Percentiles rank a stretch among this genome's conserved stretches.
phyloP scores from a whole-genome alignment of 1,284 basidiomycete genomes.

The Microbotryum saponariae region DNA sequence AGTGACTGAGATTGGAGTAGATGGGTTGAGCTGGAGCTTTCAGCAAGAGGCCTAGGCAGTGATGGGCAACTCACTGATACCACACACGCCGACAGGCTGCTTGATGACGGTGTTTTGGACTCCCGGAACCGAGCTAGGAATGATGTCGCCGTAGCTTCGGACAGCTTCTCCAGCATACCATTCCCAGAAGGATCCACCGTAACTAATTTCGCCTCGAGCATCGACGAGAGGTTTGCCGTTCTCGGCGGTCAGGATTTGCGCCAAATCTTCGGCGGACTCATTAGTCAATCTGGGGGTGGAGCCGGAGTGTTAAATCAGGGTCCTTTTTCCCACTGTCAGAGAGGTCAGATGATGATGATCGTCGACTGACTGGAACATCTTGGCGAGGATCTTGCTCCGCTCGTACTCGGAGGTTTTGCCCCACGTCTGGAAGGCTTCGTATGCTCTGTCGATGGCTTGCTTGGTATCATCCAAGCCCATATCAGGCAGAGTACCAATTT shows the following conservation, averaged over 20 bases:
- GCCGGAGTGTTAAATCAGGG: no score
- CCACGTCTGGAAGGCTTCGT: constrained; percentile 69
- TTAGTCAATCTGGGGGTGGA: constrained; percentile 18
- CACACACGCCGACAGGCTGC: constrained; percentile 48
- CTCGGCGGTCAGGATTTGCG: constrained; percentile 59
- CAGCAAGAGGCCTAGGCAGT: no score
- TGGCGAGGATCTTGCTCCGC: constrained; percentile 46
- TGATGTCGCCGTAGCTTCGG: constrained; percentile 60
- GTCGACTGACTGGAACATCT: constrained; percentile 28
- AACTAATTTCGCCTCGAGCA: constrained; percentile 48
- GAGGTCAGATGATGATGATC: no score
- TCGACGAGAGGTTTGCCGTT: constrained; percentile 84
- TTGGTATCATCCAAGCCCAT: constrained; percentile 74
- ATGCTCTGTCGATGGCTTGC: constrained; percentile 68
- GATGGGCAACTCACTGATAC: constrained; percentile 27
- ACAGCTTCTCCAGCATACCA: constrained; percentile 75
- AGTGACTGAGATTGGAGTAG: constrained; percentile 12
- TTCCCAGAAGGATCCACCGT: constrained; percentile 22
- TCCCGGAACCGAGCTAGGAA: constrained; percentile 66
- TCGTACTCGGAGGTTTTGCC: constrained; percentile 72
- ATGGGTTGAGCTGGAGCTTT: background rate
- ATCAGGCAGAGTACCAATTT: constrained; percentile 73
- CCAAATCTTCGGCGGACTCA: constrained; percentile 61
- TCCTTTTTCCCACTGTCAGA: no score
- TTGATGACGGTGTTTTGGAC: constrained; percentile 85